Base-by-base conservation (phyloP, 352 stramenopile species). In the Phytophthora sojae region DNA sequence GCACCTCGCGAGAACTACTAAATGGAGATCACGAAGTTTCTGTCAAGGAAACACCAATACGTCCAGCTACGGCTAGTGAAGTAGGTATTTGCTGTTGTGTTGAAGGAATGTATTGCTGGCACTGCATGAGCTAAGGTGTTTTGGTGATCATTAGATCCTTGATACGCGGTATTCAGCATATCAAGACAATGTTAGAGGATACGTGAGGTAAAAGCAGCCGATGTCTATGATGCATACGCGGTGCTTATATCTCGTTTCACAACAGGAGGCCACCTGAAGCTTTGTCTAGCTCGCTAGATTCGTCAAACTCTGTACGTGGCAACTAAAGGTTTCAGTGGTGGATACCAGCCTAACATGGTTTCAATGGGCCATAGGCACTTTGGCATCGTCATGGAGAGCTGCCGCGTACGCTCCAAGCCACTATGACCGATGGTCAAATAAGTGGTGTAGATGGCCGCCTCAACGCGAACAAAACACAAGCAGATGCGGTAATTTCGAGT, bases 201-300 rank as follows among this genome's bases (percentile, higher is more conserved):
- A 87, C 60, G 82, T 89, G 37, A 83, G 82, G 84, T 92, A 64
- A 67, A 50, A 65, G 44, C 4, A 32, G 8, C 11, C 25, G 21
- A 44, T 19, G 4, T 44, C 5, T 44, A 14, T 23, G 7, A 19
- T 29, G 6, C 19, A 14, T 15, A 26, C 3, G 45, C 15, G 6
- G 15, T 52, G 19, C 19, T 52, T 15, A 26, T 26, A 26, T 15
- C 17, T 52, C 19, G 3, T 14, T 47, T 6, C 9, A 63, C 32
- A 6, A n/a, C 6, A 79, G 71, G 53, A 72, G 62, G 23, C 45
- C 67, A 51, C 52, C 67, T 0, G 71, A 75, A 51, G 57, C 39
- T 15, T 54, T 75, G 26, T 67, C 71, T 0, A 78, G 45, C 19
- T 72, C 67, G 6, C 19, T 71, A 59, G 62, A 76, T 56, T 51